phyloP scores from a whole-genome alignment of 2,329 filamentous ascomycete species.

The Drechslera avenae region DNA sequence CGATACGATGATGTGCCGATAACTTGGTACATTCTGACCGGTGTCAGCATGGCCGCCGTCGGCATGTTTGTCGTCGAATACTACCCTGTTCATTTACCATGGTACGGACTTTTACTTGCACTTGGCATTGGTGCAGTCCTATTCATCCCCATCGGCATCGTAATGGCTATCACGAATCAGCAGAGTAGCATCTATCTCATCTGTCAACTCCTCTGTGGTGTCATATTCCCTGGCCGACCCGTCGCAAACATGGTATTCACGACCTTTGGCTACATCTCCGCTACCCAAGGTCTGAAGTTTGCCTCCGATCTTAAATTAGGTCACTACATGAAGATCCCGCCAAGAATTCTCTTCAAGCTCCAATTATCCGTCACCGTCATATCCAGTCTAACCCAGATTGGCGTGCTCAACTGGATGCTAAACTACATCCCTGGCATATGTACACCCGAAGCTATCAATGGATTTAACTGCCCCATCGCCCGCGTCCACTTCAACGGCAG shows the following conservation, averaged over 20 bases:
- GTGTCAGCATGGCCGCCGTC: constrained; percentile 74
- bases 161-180: constrained; percentile 92
- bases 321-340: constrained; percentile 87
- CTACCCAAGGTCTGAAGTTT: constrained; percentile 87
- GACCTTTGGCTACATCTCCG: constrained; percentile 88
- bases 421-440: constrained; percentile 76
- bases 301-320: constrained; percentile 85
- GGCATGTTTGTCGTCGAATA: constrained; percentile 87
- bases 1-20: constrained; percentile 81
- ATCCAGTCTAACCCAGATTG: constrained; percentile 80
- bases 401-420: constrained; percentile 91
- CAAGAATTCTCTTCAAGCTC: constrained; percentile 76
- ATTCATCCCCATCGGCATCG: constrained; percentile 89
- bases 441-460: constrained; percentile 78
- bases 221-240: constrained; percentile 79
- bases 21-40: constrained; percentile 79
- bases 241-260: constrained; percentile 95
- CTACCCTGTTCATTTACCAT: constrained; percentile 76
- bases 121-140: constrained; percentile 78
- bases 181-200: constrained; percentile 86
- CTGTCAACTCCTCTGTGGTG: constrained; percentile 83
- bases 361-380: constrained; percentile 77
- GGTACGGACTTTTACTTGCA: constrained; percentile 83
- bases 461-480: constrained; percentile 86
- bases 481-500: constrained; percentile 89